Evolutionary conservation across 2,329 filamentous ascomycete species (phyloP), one percentile per base, ranked within the genome.

Genomic region (Fusarium phyllophilum): DNA sequence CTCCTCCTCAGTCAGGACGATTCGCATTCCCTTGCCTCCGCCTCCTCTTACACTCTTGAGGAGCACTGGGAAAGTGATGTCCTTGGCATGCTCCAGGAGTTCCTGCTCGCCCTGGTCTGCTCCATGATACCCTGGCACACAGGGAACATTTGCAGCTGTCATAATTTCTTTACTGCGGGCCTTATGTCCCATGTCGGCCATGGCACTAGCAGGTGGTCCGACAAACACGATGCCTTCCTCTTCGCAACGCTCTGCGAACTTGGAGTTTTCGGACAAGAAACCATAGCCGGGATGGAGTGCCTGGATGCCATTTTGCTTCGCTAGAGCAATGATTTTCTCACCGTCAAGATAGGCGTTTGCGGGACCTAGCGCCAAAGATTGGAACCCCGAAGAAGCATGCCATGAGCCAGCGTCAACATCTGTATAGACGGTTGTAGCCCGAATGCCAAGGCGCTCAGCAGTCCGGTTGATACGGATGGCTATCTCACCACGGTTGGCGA

Each of bases 401-500:
- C 97, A 96, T 36, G 95, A 92, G 71, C 86, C 87, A 66, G 93
- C 92, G 82, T 99, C 96, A 44, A 96, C 94, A 75, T 97, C 94
- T 13, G 96, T 99, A 84, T 97, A 99, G 67, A 99, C 89, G 1
- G 96, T 98, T 2, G 96, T 98, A 24, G 96, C 97, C 71, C 92
- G 91, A 79, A 99, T 97, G 66, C 96, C 96, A 80, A 97, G 93
- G 73, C 93, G 90, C 57, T 93, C 88, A 39, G 96, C 96, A 29
- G 96, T 99, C 75, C 92, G 90, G 75, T 95, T 93, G 75, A 99
- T 96, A 76, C 96, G 93, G 81, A 99, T 88, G 56, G 96, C 96
- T 78, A 99, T 99, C 84, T 99, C 96, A 78, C 96, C 96, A 77
- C 96, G 92, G 82, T 99, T 99, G 61, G 96, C 96, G 81, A 99